Evolutionary conservation across 192 early-diverging fungal genomes (phyloP), one percentile per base, ranked within the genome.

Genomic region (Backusella parvicylindrica): DNA sequence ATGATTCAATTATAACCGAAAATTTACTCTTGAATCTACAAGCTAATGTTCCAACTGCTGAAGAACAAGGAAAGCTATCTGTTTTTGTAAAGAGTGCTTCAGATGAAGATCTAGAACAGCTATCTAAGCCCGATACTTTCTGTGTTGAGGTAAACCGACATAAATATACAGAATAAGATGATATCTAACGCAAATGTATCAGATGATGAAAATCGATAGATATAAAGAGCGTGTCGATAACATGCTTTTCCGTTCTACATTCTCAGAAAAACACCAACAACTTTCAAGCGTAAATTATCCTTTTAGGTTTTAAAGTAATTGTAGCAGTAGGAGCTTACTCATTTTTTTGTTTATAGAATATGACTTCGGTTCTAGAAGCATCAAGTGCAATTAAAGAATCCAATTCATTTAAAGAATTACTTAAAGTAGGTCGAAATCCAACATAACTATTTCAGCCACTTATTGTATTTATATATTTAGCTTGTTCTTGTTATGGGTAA

Each of bases 401-500:
- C 73, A 79, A 86, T 41, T 79, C 88, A 53, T 92, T 95, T 70
- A 89, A 91, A 49, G 90, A 93, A 71, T 77, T 95, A 26, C 81
- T 95, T 28, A 87, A 91, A 53, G 89, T 86, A 77, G 75, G 74
- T 60, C 37, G 8, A 71, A 31, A 77, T 12, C 11, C 28, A 30
- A 30, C 28, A 0, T 11, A 65, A 30, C 31, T 11, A 31, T 3
- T 68, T 7, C 11, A 40, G 41, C 43, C 16, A 18, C 15, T 16
- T 67, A 32, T 37, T 9, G 26, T 32, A 32, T 37, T 53, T 40
- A n/a, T n/a, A n/a, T n/a, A n/a, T 74, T 6, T 68, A 87, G 86
- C 67, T 94, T 64, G 91, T 95, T 69, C 82, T 95, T 63, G 87
- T 92, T 35, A 84, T 94, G 21, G 94, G 94, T 64, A 95, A 95